Base-by-base conservation (phyloP, 176 grass and related monocot species). In the Neostapfia colusana region DNA sequence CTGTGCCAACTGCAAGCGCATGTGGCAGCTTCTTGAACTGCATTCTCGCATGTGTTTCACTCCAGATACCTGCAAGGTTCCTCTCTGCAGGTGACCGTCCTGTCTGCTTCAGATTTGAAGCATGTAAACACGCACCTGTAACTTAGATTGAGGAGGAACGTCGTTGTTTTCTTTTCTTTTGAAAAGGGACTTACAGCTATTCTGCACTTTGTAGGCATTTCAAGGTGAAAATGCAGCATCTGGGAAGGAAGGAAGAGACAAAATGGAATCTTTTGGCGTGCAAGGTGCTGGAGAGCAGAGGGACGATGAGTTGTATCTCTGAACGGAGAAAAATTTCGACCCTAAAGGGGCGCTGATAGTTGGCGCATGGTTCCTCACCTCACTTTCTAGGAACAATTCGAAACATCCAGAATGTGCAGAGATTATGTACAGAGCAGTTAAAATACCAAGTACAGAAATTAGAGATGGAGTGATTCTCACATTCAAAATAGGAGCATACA, bases 21-120 rank as follows among this genome's bases (percentile, higher is more conserved):
- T 93, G 79, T 97, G 94, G 94, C 94, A 97, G 75, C 81, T 97
- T 48, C 88, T 97, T 51, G 88, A 91, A 75, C 81, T 97, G 43
- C 94, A 97, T 69, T 97, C 94, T 7, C 75, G 86, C 46, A 91
- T 97, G 69, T 97, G 94, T 64, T 69, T 57, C 10, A 67, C 82
- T 49, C 79, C 66, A 2, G 79, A 73, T 65, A 74, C 58, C 39
- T 97, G 90, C 86, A 91, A 87, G 81, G 94, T 97, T 37, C 94
- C 94, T 56, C 79, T 97, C 18, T 97, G 90, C 81, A 89, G 88
- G 94, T 93, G 41, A 89, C 79, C 25, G 13, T 2, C 1, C 57
- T 44, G 27, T 59, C 12, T 31, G 18, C 7, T 51, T 58, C 16
- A 70, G 24, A 56, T 1, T 62, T 62, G 14, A 35, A 17, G 16